A percentile compares a stretch with the other conserved stretches of the same genome.
phyloP scores from a whole-genome alignment of 371 early-diverging fungal species.

The Rhizopus arrhizus region DNA sequence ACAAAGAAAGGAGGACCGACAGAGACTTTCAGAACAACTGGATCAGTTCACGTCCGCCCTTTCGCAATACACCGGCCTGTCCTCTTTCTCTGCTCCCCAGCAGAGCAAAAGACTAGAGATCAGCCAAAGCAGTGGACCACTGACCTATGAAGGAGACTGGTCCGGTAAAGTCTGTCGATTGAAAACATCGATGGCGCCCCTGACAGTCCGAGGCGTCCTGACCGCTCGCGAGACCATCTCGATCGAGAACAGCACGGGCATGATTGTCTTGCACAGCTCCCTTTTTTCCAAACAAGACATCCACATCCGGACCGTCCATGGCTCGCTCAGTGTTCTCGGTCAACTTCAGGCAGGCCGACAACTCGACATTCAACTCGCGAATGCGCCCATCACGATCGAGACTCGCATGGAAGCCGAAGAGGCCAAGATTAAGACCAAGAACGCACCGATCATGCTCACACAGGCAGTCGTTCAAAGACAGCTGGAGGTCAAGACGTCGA shows the following conservation, averaged over 20 bases:
- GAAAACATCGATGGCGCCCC: conserved; percentile 15
- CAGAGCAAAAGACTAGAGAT: too few species aligned
- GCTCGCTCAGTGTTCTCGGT: neutral
- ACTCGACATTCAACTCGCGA: neutral
- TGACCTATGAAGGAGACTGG: conserved; percentile 15
- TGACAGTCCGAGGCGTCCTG: conserved; percentile 13
- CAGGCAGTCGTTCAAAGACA: neutral
- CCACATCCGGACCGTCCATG: conserved; percentile 6
- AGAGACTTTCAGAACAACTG: neutral
- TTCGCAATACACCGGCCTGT: neutral
- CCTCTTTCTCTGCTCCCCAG: too few species aligned
- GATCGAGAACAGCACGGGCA: conserved; percentile 12
- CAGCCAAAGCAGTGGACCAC: neutral
- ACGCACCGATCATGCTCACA: conserved; percentile 14
- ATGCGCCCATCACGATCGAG: neutral
- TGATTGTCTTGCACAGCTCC: neutral
- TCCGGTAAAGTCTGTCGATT: conserved; percentile 13
- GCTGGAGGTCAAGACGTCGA: conserved; percentile 12
- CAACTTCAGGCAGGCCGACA: neutral
- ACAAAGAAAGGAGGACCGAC: neutral
- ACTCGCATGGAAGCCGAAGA: neutral
- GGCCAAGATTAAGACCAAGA: conserved; percentile 15
- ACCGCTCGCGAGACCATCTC: conserved; percentile 2
- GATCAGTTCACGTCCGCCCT: neutral
- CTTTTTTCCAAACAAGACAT: neutral